Evolutionary conservation across 257 asterid genomes (phyloP), one percentile per base, ranked within the genome.

Genomic region (Capsicum pubescens): DNA sequence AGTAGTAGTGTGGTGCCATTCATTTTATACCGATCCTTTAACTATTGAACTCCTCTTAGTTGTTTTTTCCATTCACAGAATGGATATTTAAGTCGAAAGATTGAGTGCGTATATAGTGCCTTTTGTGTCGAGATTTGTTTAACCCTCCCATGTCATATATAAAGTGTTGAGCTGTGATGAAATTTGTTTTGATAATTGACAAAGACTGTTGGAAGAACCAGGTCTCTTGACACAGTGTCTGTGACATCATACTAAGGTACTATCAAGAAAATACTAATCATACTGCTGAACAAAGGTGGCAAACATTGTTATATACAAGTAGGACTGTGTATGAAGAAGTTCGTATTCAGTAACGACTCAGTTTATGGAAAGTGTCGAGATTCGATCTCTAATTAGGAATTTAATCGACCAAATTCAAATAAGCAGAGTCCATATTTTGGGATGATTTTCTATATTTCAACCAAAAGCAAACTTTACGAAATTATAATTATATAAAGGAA

Each of bases 91-190:
- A 74, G 14, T 63, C 5, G 81, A 55, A 74, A 50, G 60, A 74
- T 74, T 74, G 46, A 50, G 26, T 74, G 80, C 19, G 80, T 52
- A 46, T 71, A n/a, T 10, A 71, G 11, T 46, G 79, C 80, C 58
- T 72, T 72, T 9, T 19, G 44, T 19, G 12, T 72, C 48, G 60
- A 50, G 44, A 60, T 72, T 60, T 72, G 80, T 48, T 26, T 32
- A 72, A 72, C 80, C 39, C 60, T 72, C 44, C 42, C 6, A 46
- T 1, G 79, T 14, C 79, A 46, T 19, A 9, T 17, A 71, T 46
- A 6, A 48, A 74, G 80, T 32, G 19, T 35, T 32, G 15, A 64
- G 71, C 9, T 12, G 44, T 64, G 44, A 11, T 64, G 71, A 67
- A 67, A 67, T 67, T 67, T 48, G 35, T 67, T 66, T 67, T 68